These are phyloP conservation scores for Nyctanthes arbortristis DNA, from an alignment of 257 asterid species.

Conservation along the genomic window DNA sequence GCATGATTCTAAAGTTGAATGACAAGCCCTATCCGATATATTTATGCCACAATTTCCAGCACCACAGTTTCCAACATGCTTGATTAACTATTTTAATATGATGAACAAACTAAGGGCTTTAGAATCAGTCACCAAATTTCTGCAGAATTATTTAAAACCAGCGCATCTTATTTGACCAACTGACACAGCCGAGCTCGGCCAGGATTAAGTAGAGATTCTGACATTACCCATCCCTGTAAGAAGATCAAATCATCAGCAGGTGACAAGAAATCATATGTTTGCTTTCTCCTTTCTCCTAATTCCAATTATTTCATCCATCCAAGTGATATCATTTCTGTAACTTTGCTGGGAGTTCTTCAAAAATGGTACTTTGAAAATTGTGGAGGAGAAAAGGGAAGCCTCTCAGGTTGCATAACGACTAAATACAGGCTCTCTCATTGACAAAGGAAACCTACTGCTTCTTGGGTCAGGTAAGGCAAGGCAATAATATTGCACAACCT, in stretches of 20 bases:
- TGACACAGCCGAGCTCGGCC: slow-evolving; percentile 85
- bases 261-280: too few species aligned
- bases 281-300: too few species aligned
- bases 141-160: slow-evolving; percentile 6
- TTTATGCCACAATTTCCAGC: too few species aligned
- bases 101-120: slow-evolving; percentile 11
- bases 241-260: slow-evolving; percentile 20
- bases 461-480: neutral
- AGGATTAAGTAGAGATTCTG: slow-evolving; percentile 90
- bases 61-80: slow-evolving; percentile 3
- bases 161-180: slow-evolving; percentile 31
- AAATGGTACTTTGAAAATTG: neutral
- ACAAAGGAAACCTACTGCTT: neutral
- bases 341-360: too few species aligned
- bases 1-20: slow-evolving; percentile 7
- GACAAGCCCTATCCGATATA: neutral
- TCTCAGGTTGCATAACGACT: neutral
- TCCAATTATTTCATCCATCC: neutral
- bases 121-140: slow-evolving; percentile 12
- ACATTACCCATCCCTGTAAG: slow-evolving; percentile 96
- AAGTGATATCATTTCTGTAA: neutral
- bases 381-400: neutral
- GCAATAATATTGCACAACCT: neutral
- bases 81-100: slow-evolving; percentile 10
- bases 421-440: too few species aligned